Conservation (phyloP, 106 monocot genomes). For the Dendrobium chrysotoxum region DNA sequence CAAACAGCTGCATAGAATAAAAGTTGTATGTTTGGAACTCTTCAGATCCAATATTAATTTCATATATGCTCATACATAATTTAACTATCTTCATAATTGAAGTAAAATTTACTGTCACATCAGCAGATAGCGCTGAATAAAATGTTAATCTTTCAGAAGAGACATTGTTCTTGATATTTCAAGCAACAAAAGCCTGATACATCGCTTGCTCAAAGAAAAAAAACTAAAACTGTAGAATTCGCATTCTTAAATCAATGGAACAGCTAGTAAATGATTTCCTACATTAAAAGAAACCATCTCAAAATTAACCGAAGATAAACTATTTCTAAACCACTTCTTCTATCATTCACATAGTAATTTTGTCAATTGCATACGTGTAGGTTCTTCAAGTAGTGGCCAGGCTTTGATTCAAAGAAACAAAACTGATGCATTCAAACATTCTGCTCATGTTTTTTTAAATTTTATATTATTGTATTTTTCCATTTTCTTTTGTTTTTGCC, state of each 20-base stretch:
- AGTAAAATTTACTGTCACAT: background rate
- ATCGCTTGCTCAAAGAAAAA: background rate
- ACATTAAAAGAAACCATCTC: background rate
- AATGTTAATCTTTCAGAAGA: background rate
- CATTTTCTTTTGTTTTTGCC: too few relatives aligned
- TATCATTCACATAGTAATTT: background rate
- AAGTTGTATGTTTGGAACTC: background rate
- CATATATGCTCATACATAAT: background rate
- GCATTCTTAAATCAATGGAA: background rate
- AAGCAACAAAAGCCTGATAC: background rate
- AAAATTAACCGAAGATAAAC: background rate
- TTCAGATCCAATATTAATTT: background rate
- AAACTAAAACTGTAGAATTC: background rate
- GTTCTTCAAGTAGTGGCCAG: background rate
- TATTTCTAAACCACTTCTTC: background rate
- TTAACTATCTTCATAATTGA: background rate
- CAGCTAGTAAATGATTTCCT: background rate
- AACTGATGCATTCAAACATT: too few relatives aligned
- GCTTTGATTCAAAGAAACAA: background rate
- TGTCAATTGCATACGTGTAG: background rate
- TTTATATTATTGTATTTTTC: too few relatives aligned
- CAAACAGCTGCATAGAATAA: background rate
- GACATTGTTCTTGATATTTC: background rate
- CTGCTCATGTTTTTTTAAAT: too few relatives aligned
- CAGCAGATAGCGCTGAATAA: background rate